Evolutionary conservation across 768 basidiomycete genomes (phyloP).

Genomic region (Suillus subaureus): DNA sequence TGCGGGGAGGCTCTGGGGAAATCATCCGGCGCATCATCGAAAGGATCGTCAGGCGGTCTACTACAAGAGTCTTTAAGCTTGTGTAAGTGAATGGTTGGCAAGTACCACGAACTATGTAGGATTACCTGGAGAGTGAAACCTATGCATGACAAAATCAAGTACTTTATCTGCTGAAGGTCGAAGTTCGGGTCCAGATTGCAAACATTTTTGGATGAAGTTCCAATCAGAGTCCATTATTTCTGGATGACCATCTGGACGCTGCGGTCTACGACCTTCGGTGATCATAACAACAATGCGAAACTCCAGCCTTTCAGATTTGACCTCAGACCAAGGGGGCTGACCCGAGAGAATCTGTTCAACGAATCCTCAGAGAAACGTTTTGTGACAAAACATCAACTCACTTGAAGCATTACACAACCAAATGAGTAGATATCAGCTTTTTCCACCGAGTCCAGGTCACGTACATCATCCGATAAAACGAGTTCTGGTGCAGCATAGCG

Average conservation of each 20-base stretch:
- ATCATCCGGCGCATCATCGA: background rate
- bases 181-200: background rate
- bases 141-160: background rate
- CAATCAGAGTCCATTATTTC: background rate
- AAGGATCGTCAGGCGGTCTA: background rate
- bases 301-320: background rate
- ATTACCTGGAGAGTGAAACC: background rate
- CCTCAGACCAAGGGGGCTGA: background rate
- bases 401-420: constrained; percentile 1
- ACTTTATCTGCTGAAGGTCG: background rate
- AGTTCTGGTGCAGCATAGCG: background rate
- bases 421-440: background rate
- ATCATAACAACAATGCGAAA: background rate
- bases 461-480: background rate
- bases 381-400: background rate
- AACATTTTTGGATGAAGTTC: background rate
- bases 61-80: background rate
- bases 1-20: background rate
- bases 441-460: background rate
- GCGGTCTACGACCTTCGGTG: background rate
- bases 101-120: background rate
- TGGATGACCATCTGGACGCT: background rate
- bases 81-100: background rate
- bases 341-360: background rate
- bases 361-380: background rate